These are phyloP conservation scores for Chamaenerion angustifolium DNA, from an alignment of 345 rosid species.

Conservation along the genomic window DNA sequence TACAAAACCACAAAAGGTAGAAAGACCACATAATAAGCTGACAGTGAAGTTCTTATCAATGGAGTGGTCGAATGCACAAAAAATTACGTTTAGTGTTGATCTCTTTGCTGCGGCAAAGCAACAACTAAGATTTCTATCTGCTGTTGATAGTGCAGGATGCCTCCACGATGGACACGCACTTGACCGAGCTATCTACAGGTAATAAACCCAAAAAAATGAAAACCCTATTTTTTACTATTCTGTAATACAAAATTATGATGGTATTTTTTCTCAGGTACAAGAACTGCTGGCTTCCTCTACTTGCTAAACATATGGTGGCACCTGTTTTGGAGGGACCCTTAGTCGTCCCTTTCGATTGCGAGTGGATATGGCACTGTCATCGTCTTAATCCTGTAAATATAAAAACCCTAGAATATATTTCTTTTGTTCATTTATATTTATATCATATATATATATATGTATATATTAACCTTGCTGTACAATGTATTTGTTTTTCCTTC, in stretches of 20 bases:
- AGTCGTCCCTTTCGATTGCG: conserved; percentile 82
- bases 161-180: conserved; percentile 60
- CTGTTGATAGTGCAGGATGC: conserved; percentile 53
- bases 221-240: too few relatives aligned
- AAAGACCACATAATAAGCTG: too few relatives aligned
- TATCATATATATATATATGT: not conserved
- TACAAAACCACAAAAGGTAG: too few relatives aligned
- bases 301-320: conserved; percentile 33
- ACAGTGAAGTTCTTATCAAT: conserved; percentile 4
- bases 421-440: too few relatives aligned
- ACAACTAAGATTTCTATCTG: conserved; percentile 54
- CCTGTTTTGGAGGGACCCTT: conserved; percentile 38
- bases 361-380: conserved; percentile 97
- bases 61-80: conserved; percentile 59
- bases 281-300: conserved; percentile 87
- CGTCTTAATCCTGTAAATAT: conserved; percentile 70
- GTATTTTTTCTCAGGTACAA: conserved; percentile 33
- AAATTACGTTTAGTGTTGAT: conserved; percentile 41
- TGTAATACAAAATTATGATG: too few relatives aligned
- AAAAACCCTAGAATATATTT: too few relatives aligned
- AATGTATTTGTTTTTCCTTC: conserved; percentile 10
- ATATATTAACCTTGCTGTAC: too few relatives aligned
- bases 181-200: conserved; percentile 60
- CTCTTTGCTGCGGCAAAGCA: conserved; percentile 53
- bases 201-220: not conserved